These are phyloP conservation scores for Kodamaea ohmeri DNA, from an alignment of 1,139 yeast species.

Conservation along the genomic window DNA sequence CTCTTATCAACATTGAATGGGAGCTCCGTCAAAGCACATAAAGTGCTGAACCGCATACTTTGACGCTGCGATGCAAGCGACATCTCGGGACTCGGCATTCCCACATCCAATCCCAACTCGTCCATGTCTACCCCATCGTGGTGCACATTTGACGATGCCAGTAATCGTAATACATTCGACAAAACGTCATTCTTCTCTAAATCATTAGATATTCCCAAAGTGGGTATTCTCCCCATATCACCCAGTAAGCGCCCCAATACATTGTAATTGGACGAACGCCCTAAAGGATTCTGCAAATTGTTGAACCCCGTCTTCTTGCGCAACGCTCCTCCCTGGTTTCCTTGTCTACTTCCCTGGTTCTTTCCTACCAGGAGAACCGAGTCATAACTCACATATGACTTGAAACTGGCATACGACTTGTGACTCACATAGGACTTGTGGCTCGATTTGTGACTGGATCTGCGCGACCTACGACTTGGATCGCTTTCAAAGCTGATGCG, in stretches of 20 bases:
- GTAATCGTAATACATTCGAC: too few species aligned
- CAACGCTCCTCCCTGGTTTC: conserved; percentile 25
- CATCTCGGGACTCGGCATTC: background rate
- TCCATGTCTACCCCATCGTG: background rate
- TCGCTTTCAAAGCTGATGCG: conserved; percentile 35
- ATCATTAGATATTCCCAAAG: too few species aligned
- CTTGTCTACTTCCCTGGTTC: conserved; percentile 20
- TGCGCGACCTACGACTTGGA: too few species aligned
- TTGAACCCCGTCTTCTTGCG: conserved; percentile 39
- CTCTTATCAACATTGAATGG: conserved; percentile 28
- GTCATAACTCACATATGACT: conserved; percentile 56
- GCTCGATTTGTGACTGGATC: too few species aligned
- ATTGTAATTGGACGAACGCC: too few species aligned
- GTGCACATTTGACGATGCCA: too few species aligned
- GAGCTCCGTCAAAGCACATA: conserved; percentile 42
- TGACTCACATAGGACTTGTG: too few species aligned
- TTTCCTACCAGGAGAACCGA: conserved; percentile 47
- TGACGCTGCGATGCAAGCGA: conserved; percentile 14
- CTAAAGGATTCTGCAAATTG: conserved; percentile 36
- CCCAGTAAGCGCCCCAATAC: too few species aligned
- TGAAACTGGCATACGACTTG: too few species aligned
- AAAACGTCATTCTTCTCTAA: too few species aligned
- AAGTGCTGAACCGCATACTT: conserved; percentile 39
- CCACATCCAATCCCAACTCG: too few species aligned
- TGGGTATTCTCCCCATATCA: too few species aligned